Evolutionary conservation across 345 rosid genomes (phyloP).

Genomic region (Citrus mangshanensis): DNA sequence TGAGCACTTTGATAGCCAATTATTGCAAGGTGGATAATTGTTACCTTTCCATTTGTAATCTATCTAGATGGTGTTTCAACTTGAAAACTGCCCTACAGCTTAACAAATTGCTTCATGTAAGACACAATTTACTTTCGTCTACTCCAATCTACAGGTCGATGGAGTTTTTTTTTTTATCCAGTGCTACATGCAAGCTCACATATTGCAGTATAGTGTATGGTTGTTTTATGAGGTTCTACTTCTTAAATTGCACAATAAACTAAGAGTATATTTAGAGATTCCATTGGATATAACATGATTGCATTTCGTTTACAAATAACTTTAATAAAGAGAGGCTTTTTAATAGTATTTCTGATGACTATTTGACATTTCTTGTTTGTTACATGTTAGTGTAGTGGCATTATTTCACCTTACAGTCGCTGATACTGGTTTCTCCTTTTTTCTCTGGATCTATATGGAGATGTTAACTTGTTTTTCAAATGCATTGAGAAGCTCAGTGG

Average conservation of each 20-base stretch:
- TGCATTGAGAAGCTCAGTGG: not conserved
- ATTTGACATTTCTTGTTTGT: not conserved
- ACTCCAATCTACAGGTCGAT: not conserved
- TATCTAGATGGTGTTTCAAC: not conserved
- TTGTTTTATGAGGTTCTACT: not conserved
- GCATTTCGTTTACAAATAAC: not conserved
- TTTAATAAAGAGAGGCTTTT: not conserved
- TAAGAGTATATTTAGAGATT: not conserved
- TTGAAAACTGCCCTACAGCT: not conserved
- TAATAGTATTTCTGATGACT: not conserved
- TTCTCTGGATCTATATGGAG: not conserved
- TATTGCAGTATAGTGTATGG: not conserved
- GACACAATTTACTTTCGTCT: not conserved
- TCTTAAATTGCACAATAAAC: not conserved
- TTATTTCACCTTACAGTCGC: not conserved
- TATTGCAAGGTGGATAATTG: not conserved
- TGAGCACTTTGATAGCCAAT: not conserved
- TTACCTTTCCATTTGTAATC: not conserved
- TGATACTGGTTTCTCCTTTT: not conserved
- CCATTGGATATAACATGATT: not conserved
- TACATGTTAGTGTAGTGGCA: not conserved
- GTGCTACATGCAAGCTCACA: not conserved
- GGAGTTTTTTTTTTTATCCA: not conserved
- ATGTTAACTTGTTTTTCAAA: not conserved
- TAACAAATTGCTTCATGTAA: not conserved